A percentile compares a stretch with the other conserved stretches of the same genome.
Conservation (phyloP, 1,284 basidiomycete species). For the Exobasidium rhododendri region DNA sequence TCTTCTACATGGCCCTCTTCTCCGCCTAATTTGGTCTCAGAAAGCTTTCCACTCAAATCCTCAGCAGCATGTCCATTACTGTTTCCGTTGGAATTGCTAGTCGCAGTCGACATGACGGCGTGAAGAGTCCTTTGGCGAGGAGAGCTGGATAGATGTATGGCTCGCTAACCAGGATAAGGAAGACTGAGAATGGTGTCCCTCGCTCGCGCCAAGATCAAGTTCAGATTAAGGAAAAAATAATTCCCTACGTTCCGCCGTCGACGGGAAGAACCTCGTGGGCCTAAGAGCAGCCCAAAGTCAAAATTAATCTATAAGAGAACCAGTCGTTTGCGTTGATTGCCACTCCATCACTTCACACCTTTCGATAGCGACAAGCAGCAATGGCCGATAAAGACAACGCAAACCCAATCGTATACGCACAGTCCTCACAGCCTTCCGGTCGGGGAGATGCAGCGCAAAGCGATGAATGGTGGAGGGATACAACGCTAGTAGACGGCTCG, state of each 20-base stretch:
- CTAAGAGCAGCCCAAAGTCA: no score
- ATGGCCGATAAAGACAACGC: constrained; percentile 53
- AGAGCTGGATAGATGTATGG: no score
- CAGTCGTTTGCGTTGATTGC: no score
- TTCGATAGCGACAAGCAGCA: background rate
- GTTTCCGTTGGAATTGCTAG: background rate
- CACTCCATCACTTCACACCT: background rate
- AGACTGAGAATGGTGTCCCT: no score
- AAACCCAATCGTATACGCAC: constrained; percentile 55
- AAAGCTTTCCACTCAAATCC: background rate
- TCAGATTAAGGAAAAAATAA: no score
- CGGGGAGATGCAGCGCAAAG: constrained; percentile 7
- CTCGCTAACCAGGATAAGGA: no score
- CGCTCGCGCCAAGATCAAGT: no score
- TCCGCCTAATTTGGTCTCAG: background rate
- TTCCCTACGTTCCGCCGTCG: no score
- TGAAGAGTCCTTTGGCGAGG: no score
- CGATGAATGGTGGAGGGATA: constrained; percentile 48
- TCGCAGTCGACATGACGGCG: no score
- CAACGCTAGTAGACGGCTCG: constrained; percentile 7
- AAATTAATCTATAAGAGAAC: no score
- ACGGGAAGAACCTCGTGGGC: no score
- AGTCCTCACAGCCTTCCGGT: constrained; percentile 15
- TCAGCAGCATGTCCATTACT: background rate
- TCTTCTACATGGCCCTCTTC: constrained; percentile 7